Percentiles rank a stretch among this genome's conserved stretches.
These are phyloP conservation scores for Exophiala oligosperma DNA, from an alignment of 2,329 filamentous ascomycete species.

Conservation along the genomic window DNA sequence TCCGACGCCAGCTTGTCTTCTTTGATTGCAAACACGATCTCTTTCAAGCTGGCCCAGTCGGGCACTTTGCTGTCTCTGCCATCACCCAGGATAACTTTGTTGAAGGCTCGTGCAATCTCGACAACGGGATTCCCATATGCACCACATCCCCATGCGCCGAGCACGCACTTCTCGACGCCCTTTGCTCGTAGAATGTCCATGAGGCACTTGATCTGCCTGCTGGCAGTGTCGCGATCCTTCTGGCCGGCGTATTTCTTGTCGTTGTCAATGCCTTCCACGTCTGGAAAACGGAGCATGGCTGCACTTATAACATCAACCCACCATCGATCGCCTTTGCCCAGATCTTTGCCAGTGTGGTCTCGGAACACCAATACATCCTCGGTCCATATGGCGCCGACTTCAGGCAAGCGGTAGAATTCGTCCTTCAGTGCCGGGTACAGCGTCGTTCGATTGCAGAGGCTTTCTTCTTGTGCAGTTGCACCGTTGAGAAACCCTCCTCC, in stretches of 20 bases:
- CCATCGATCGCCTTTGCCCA: conserved; percentile 12
- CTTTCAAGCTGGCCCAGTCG: background rate
- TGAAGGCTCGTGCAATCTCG: conserved; percentile 11
- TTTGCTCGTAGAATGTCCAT: conserved; percentile 12
- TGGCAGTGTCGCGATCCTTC: conserved; percentile 9
- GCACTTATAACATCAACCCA: conserved; percentile 19
- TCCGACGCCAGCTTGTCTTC: conserved; percentile 4
- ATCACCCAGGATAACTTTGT: conserved; percentile 1
- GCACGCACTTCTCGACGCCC: conserved; percentile 11
- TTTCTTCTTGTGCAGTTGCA: conserved; percentile 18
- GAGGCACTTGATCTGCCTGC: conserved; percentile 14
- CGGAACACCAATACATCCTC: conserved; percentile 18
- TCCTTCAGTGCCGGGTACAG: conserved; percentile 14
- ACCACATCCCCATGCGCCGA: conserved; percentile 21
- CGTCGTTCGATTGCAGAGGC: conserved; percentile 17
- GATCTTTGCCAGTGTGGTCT: background rate
- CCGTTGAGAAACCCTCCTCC: conserved; percentile 21
- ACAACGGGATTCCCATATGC: conserved; percentile 17
- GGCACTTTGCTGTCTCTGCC: background rate
- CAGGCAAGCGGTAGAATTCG: conserved; percentile 16
- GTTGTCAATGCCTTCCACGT: conserved; percentile 4
- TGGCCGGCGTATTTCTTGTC: conserved; percentile 9
- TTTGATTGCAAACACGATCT: conserved; percentile 14
- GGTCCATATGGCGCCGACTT: conserved; percentile 13
- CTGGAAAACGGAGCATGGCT: conserved; percentile 12